A percentile compares a stretch with the other conserved stretches of the same genome.
These are phyloP conservation scores for Globisporangium emineosum DNA, from an alignment of 352 stramenopile species.

Conservation along the genomic window DNA sequence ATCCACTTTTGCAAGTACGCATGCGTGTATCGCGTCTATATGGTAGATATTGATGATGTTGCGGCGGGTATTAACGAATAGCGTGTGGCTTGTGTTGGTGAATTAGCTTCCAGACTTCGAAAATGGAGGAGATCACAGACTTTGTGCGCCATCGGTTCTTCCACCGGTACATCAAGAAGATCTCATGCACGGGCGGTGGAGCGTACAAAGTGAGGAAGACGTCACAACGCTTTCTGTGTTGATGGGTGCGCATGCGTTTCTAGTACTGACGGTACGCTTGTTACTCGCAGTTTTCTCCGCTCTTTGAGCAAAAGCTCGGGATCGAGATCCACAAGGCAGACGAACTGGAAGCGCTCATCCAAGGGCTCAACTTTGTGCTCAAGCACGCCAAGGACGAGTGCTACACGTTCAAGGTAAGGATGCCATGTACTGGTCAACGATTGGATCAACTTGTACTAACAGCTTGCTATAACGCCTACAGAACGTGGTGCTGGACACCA, in stretches of 20 bases:
- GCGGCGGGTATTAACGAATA: slow-evolving; percentile 3
- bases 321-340: slow-evolving; percentile 94
- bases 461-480: slow-evolving; percentile 1
- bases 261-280: not conserved
- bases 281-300: slow-evolving; percentile 41
- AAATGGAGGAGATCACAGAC: slow-evolving; percentile 69
- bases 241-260: not conserved
- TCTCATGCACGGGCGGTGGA: slow-evolving; percentile 91
- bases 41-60: not conserved
- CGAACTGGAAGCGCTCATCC: slow-evolving; percentile 96
- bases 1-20: slow-evolving; percentile 92
- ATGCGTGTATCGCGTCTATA: not conserved
- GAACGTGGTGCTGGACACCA: slow-evolving; percentile 58
- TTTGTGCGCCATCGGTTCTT: slow-evolving; percentile 78
- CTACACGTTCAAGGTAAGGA: slow-evolving; percentile 95
- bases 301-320: slow-evolving; percentile 90
- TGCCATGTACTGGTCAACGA: not conserved
- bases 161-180: slow-evolving; percentile 89
- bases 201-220: slow-evolving; percentile 91
- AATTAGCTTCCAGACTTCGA: slow-evolving; percentile 58
- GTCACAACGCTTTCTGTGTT: too few species aligned
- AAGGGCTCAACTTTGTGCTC: slow-evolving; percentile 96
- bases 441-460: not conserved
- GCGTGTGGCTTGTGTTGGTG: not conserved
- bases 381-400: slow-evolving; percentile 92